Base-by-base conservation (phyloP, 352 stramenopile genomes). In the Phytophthora multivora region DNA sequence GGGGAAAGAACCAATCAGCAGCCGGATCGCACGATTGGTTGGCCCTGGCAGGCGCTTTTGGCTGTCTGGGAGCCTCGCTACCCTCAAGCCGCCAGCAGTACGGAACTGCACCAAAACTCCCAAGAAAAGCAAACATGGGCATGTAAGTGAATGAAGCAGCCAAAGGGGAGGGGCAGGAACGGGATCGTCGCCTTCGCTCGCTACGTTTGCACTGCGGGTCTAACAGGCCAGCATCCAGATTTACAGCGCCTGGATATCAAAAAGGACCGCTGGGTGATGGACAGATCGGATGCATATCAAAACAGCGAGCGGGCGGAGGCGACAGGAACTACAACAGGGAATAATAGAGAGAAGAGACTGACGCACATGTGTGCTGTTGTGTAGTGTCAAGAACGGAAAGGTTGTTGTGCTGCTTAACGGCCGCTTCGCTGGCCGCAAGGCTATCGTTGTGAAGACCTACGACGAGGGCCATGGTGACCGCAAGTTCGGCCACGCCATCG, bases 371-470 rank as follows among this genome's bases (percentile, higher is more conserved):
- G 45, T 71, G 54, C 39, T 57, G 53, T n/a, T 63, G 6, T 61
- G 53, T 73, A 96, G 88, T 90, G 82, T 98, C 73, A 98, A 98
- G 89, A 95, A 88, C 73, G 98, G 98, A 95, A 99, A 99, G 84
- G 97, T 99, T 80, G 98, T 99, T 73, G 96, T 99, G 71, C 80
- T 99, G 77, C 89, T 99, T 74, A 97, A 98, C 68, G 98, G 98
- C 76, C 95, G 97, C 71, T 98, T 99, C 79, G 98, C 98, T 59
- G 98, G 98, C 75, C 97, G 97, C 81, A 99, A 99, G 88, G 98
- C 97, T 65, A 97, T 99, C 56, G 96, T 99, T 57, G 96, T 99
- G 45, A 99, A 99, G 90, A 97, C 97, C 58, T 98, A 96, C 76
- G 98, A 99, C 71, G 96, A 99, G 61, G 97, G 97, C 66, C 93